Percentiles rank a stretch among this genome's conserved stretches.
These are phyloP conservation scores for Grosmannia clavigera DNA, from an alignment of 2,329 filamentous ascomycete genomes.

Conservation along the genomic window DNA sequence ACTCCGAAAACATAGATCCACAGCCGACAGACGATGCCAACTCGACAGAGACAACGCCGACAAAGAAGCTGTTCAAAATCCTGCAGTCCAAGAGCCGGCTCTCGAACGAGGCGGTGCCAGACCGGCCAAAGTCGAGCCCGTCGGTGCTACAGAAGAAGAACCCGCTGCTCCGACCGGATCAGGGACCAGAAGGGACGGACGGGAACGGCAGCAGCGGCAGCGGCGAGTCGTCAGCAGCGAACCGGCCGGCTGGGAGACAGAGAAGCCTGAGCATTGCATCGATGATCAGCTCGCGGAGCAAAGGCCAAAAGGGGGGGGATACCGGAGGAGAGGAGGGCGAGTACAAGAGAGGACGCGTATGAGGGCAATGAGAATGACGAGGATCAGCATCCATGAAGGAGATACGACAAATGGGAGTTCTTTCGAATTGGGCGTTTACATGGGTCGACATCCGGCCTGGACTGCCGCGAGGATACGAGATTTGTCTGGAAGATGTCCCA, in stretches of 20 bases:
- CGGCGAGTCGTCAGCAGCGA: too few relatives aligned
- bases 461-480: too few relatives aligned
- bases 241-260: background rate
- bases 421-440: too few relatives aligned
- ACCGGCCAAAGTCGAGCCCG: constrained; percentile 1
- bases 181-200: background rate
- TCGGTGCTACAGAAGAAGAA: constrained; percentile 9
- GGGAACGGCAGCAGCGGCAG: background rate
- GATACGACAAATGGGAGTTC: too few relatives aligned
- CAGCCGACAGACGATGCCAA: too few relatives aligned
- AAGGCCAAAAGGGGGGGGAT: background rate
- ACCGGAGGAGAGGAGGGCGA: too few relatives aligned
- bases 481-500: too few relatives aligned
- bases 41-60: background rate
- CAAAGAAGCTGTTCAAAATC: constrained; percentile 25
- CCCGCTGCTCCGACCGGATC: background rate
- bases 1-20: background rate
- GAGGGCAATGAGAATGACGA: background rate
- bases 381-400: too few relatives aligned
- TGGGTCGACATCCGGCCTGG: too few relatives aligned
- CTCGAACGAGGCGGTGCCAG: constrained; percentile 19
- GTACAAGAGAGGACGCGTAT: background rate
- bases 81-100: constrained; percentile 26
- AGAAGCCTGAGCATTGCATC: constrained; percentile 7
- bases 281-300: constrained; percentile 4